Base-by-base conservation (phyloP, 495 filamentous ascomycete genomes). In the Hypoxylon subgilvum region DNA sequence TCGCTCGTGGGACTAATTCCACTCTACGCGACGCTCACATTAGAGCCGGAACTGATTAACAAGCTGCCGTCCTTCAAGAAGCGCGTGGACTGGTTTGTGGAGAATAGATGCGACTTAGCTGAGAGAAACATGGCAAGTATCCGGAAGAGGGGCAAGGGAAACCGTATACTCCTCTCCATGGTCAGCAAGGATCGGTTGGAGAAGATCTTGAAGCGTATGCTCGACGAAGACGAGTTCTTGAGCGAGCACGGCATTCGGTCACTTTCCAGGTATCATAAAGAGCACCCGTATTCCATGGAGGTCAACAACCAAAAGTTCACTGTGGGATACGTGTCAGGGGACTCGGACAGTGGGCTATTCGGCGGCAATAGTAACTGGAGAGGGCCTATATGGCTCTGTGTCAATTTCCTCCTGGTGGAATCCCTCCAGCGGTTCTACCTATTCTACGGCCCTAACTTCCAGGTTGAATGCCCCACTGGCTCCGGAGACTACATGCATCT, bases 281-380 rank as follows among this genome's bases (percentile, higher is more conserved):
- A 96, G 1, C 72, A 96, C 63, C 93, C 93, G 0, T 96, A 90
- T 70, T 88, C 88, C 6, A 97, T 97, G 94, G 89, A 95, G 43
- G 93, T 97, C 52, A 96, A 97, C 57, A 91, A 90, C 6, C 90
- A 96, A 69, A 82, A 80, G 25, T 97, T 96, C 75, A 85, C 85
- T 52, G 93, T 97, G 25, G 82, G 84, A 61, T 97, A 97, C 61
- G 85, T 97, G 13, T 86, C 94, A 6, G 94, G 93, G 12, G 94
- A 97, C 68, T 96, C 93, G 1, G 91, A 97, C 75, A 94, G 89
- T 62, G 86, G 88, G 2, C 80, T 97, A 9, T 97, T 97, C 65
- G 93, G 93, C 31, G 93, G 93, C 23, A 97, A 97, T 80, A 96
- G 91, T 73, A 97, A 97, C 74, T 97, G 93, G 93, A 84, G 93